These are phyloP conservation scores for Mortierella hygrophila DNA, from an alignment of 192 early-diverging fungal genomes.

Conservation along the genomic window DNA sequence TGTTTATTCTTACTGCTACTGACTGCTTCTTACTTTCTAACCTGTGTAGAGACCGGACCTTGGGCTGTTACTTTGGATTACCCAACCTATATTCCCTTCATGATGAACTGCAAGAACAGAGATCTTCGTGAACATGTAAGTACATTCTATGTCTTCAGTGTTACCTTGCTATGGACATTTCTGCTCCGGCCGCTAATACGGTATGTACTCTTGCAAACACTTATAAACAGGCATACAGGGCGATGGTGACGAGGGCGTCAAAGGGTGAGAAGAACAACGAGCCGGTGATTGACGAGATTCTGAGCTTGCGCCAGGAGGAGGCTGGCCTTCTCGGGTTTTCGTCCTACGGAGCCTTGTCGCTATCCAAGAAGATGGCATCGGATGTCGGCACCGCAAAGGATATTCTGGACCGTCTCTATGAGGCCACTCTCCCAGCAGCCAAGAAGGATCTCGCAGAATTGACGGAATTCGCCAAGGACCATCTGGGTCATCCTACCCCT, in stretches of 20 bases:
- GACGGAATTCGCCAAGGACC: conserved; percentile 59
- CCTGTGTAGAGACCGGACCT: conserved; percentile 48
- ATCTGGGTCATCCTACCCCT: conserved; percentile 48
- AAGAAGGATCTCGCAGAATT: conserved; percentile 58
- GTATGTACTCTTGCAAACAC: not conserved
- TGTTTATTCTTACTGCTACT: not conserved
- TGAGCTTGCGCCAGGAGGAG: conserved; percentile 65
- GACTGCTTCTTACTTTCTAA: not conserved
- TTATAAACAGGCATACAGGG: conserved; percentile 57
- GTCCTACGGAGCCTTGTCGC: conserved; percentile 64
- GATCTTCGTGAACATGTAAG: conserved; percentile 63
- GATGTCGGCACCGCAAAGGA: conserved; percentile 55
- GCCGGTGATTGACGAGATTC: conserved; percentile 67
- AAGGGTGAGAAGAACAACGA: conserved; percentile 64
- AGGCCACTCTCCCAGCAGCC: conserved; percentile 59
- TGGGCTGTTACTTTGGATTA: conserved; percentile 69
- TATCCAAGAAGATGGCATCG: conserved; percentile 70
- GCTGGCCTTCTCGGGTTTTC: conserved; percentile 62
- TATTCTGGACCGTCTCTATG: conserved; percentile 60
- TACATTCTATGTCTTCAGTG: not conserved
- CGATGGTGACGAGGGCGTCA: conserved; percentile 66
- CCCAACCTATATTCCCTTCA: conserved; percentile 65
- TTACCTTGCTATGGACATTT: not conserved
- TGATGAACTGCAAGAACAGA: conserved; percentile 70
- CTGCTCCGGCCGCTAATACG: too few relatives aligned